Base-by-base conservation (phyloP, 2,329 filamentous ascomycete species). In the Fusarium nodosum region DNA sequence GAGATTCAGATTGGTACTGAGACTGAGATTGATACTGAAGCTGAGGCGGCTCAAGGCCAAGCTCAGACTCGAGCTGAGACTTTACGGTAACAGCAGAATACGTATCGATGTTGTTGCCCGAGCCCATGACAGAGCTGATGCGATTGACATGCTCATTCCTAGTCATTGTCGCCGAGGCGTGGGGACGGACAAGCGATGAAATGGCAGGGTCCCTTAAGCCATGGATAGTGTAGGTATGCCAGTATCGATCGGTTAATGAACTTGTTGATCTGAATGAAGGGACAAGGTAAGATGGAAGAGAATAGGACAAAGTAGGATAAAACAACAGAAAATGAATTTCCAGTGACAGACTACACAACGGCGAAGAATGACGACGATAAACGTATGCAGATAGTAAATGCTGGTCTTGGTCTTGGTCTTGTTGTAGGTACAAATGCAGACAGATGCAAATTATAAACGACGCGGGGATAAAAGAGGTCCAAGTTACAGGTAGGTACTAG, bases 81-180 rank as follows among this genome's bases (percentile, higher is more conserved):
- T 85, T 88, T 71, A 89, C 82, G 39, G 91, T 93, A 75, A 88
- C 86, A 76, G 85, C 86, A 66, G 90, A 92, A 74, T 86, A 86
- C 80, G 86, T 88, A 30, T 56, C 39, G 18, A 46, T 51, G 31
- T 33, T 64, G 31, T 28, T 89, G 68, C 36, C 36, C 36, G 72
- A 74, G 74, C 75, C 78, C 74, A 78, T 77, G 66, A 75, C 58
- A 53, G 79, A 79, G 78, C 77, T 79, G 85, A 90, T 87, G 81
- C 89, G 90, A 80, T 84, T 84, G 75, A 81, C 80, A 75, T 83
- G 82, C 78, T 91, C 89, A 82, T 90, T 87, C 80, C 86, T 87
- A 81, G 89, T 87, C 90, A 93, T 92, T 80, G 81, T 88, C 80
- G 79, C 80, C 78, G 74, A 69, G 74, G 74, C 74, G 75, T 77